These are phyloP conservation scores for Gossypium arboreum DNA, from an alignment of 345 rosid species.

Conservation along the genomic window DNA sequence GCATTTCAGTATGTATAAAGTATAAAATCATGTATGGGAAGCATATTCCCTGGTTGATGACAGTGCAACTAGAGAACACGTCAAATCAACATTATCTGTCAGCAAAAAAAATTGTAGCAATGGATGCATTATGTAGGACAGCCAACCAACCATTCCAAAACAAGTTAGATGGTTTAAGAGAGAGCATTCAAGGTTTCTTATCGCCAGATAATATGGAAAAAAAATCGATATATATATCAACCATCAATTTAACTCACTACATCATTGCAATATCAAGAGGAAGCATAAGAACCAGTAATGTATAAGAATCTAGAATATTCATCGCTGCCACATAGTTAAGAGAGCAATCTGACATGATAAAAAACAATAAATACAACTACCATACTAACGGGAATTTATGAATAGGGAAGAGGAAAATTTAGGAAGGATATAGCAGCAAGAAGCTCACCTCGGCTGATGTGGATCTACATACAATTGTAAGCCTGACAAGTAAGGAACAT, in stretches of 20 bases:
- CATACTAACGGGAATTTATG: not conserved
- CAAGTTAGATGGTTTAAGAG: not conserved
- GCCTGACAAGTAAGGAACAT: conserved; percentile 67
- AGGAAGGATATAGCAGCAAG: conserved; percentile 11
- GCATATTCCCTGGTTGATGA: not conserved
- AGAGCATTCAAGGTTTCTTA: not conserved
- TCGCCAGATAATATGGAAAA: not conserved
- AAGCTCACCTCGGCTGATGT: conserved; percentile 39
- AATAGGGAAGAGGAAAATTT: not conserved
- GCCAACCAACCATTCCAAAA: not conserved
- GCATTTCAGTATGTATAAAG: not conserved
- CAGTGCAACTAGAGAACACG: not conserved
- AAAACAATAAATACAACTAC: not conserved
- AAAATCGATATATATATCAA: not conserved
- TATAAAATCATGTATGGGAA: not conserved
- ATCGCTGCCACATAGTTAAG: not conserved
- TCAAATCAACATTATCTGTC: not conserved
- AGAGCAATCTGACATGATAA: not conserved
- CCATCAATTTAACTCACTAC: not conserved
- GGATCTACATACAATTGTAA: conserved; percentile 53
- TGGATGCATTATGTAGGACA: not conserved
- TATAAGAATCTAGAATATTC: not conserved
- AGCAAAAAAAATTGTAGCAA: not conserved
- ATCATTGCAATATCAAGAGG: not conserved
- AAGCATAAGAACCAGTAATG: not conserved